A percentile compares a stretch with the other conserved stretches of the same genome.
These are phyloP conservation scores for Hippophae gyantsensis DNA, from an alignment of 306 rosid genomes.

Conservation along the genomic window DNA sequence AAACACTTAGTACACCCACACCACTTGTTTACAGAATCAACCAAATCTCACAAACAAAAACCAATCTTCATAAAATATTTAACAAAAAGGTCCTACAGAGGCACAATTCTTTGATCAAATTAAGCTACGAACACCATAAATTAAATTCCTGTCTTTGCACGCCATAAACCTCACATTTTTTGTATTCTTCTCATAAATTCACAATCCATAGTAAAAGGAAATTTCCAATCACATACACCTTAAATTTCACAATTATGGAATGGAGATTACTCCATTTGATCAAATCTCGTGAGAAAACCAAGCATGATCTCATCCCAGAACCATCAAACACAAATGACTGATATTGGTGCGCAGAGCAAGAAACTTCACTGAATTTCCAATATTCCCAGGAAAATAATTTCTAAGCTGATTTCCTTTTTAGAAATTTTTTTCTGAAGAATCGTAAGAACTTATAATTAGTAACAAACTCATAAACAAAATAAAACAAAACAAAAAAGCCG, in stretches of 20 bases:
- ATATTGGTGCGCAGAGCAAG: background rate
- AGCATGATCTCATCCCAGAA: slow-evolving; percentile 17
- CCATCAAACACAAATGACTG: slow-evolving; percentile 1
- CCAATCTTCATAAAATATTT: slow-evolving; percentile 15
- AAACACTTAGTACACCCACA: slow-evolving; percentile 33
- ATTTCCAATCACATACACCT: slow-evolving; percentile 1
- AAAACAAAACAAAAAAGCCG: background rate
- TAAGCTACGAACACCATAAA: slow-evolving; percentile 19
- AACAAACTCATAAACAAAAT: slow-evolving; percentile 5
- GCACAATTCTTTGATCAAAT: slow-evolving; percentile 12
- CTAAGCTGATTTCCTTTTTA: slow-evolving; percentile 19
- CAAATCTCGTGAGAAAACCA: slow-evolving; percentile 8
- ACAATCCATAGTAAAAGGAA: slow-evolving; percentile 10
- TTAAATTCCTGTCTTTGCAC: slow-evolving; percentile 26
- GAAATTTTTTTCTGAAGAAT: slow-evolving; percentile 26
- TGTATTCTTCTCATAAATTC: slow-evolving; percentile 20
- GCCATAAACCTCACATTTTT: slow-evolving; percentile 34
- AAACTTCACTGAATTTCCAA: slow-evolving; percentile 12
- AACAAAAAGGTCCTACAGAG: slow-evolving; percentile 12
- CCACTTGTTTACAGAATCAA: slow-evolving; percentile 20
- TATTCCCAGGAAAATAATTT: slow-evolving; percentile 12
- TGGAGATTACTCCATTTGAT: slow-evolving; percentile 2
- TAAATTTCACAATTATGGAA: slow-evolving; percentile 16
- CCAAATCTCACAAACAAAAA: slow-evolving; percentile 19
- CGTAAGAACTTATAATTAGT: slow-evolving; percentile 16